phyloP scores from a whole-genome alignment of 1,139 yeast species.

The Blastobotrys ciferrii region DNA sequence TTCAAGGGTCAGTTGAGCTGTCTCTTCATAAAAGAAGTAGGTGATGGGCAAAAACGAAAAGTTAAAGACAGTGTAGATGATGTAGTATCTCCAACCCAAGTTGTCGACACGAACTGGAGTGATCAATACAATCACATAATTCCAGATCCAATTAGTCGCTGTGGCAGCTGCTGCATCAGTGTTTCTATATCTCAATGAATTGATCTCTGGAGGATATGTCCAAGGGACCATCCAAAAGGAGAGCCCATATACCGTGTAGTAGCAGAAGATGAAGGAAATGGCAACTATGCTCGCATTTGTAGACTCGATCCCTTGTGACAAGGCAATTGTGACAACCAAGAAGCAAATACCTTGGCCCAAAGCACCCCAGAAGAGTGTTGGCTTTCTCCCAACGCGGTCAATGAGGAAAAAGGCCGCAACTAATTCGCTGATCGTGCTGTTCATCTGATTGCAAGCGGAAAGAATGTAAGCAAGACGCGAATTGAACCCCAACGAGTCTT shows the following conservation, averaged over 20 bases:
- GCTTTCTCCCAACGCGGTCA: constrained; percentile 15
- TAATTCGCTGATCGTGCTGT: background rate
- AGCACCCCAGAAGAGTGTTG: constrained; percentile 14
- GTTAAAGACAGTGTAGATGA: constrained; percentile 48
- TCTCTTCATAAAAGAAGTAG: constrained; percentile 58
- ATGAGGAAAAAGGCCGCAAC: constrained; percentile 8
- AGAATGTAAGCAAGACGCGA: constrained; percentile 7
- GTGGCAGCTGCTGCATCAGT: constrained; percentile 69
- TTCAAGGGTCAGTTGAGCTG: constrained; percentile 52
- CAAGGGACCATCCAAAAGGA: constrained; percentile 12
- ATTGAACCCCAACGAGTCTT: constrained; percentile 15
- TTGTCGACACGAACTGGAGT: constrained; percentile 47
- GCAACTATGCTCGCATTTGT: constrained; percentile 16
- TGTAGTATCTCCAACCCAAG: constrained; percentile 47
- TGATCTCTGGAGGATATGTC: constrained; percentile 45
- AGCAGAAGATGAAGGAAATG: constrained; percentile 25
- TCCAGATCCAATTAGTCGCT: constrained; percentile 72
- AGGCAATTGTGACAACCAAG: constrained; percentile 13
- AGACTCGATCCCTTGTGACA: constrained; percentile 11
- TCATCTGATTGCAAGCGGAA: constrained; percentile 9
- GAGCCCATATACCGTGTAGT: constrained; percentile 7
- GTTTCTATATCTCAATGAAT: constrained; percentile 65
- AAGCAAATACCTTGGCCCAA: constrained; percentile 16
- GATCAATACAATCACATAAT: constrained; percentile 60
- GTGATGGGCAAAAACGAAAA: constrained; percentile 47